A percentile compares a stretch with the other conserved stretches of the same genome.
These are phyloP conservation scores for Xerophyta viscosa DNA, from an alignment of 106 monocot species.

Conservation along the genomic window DNA sequence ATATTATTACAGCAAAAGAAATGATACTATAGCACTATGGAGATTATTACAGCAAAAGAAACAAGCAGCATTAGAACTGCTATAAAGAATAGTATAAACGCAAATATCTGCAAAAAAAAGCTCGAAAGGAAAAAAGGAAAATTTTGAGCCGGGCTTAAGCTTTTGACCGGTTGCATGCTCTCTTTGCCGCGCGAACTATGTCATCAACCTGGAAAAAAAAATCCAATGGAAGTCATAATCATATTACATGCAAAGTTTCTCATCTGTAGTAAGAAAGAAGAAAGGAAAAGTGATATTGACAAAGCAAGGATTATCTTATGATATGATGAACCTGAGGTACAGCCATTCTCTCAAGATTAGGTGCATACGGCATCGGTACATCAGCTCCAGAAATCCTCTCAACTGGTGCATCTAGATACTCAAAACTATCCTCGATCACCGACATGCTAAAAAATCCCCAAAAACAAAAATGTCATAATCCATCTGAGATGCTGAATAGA, in stretches of 20 bases:
- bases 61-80: neutral
- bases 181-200: slow-evolving; percentile 62
- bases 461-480: slow-evolving; percentile 1
- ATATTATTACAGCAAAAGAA: too few relatives aligned
- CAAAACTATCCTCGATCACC: slow-evolving; percentile 88
- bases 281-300: too few relatives aligned
- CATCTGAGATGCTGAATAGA: neutral
- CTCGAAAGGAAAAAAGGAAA: neutral
- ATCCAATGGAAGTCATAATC: neutral
- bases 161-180: slow-evolving; percentile 51
- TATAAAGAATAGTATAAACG: slow-evolving; percentile 1
- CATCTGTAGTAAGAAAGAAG: too few relatives aligned
- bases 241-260: neutral
- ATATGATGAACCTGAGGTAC: slow-evolving; percentile 62
- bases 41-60: too few relatives aligned
- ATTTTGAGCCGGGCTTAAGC: slow-evolving; percentile 14
- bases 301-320: too few relatives aligned
- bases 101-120: neutral
- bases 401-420: slow-evolving; percentile 84
- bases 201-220: slow-evolving; percentile 42
- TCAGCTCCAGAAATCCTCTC: slow-evolving; percentile 95
- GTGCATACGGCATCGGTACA: slow-evolving; percentile 94
- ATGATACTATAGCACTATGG: too few relatives aligned
- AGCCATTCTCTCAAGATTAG: slow-evolving; percentile 90
- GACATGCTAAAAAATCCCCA: slow-evolving; percentile 51